Evolutionary conservation across 2,329 filamentous ascomycete genomes (phyloP), one percentile per base, ranked within the genome.

Genomic region (Myriosclerotinia curreyana): DNA sequence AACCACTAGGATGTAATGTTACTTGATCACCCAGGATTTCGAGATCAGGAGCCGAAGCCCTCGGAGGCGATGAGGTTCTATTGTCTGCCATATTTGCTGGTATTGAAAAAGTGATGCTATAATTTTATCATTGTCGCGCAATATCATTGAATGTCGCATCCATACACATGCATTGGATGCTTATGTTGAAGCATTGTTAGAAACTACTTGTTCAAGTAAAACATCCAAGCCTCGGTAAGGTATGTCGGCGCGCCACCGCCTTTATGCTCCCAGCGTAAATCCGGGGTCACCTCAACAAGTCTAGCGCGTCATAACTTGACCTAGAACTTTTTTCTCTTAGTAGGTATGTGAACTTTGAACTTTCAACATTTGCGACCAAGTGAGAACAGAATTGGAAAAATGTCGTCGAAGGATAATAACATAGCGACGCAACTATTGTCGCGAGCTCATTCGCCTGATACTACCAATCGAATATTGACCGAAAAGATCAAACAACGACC

Each of bases 401-500:
- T 70, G 68, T 28, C 68, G n/a, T 64, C 67, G 12, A 67, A 70
- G 44, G 64, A 66, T 52, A 58, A 56, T 25, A 63, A 17, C 25
- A 53, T 64, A 62, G 58, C 62, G 9, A 44, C 55, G 42, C 59
- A 81, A 9, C 86, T 97, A 59, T 87, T 98, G 61, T 77, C 83
- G 7, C 87, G 90, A 71, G 92, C 91, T 12, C 92, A 96, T 77
- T 88, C 90, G 2, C 88, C 91, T 34, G 83, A 89, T 68, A 87
- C 84, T 64, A 85, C 87, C 62, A 79, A 80, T 42, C 83, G 86
- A 62, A 90, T 96, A 76, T 94, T 89, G 80, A 81, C 83, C 67
- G 91, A 96, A 68, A 92, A 92, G 76, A 86, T 96, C 75, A 86
- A 91, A 71, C 87, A 91, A 74, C 91, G 92, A 54, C 88, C 91